These are phyloP conservation scores for Saprolegnia parasitica DNA, from an alignment of 352 stramenopile genomes.

Conservation along the genomic window DNA sequence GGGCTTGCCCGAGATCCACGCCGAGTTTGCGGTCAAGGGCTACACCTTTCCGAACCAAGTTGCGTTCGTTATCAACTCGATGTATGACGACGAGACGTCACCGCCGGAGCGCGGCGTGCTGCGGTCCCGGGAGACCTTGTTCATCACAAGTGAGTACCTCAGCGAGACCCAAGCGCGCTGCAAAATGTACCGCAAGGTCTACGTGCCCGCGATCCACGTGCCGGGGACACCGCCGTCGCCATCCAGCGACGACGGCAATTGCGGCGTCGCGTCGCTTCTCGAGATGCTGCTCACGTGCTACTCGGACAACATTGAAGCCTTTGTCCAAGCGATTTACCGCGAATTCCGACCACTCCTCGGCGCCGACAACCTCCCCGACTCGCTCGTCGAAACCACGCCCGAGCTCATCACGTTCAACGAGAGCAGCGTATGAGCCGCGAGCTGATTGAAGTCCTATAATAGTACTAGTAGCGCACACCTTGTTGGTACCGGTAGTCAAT, in stretches of 20 bases:
- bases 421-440: background rate
- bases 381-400: background rate
- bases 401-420: slow-evolving; percentile 16
- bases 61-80: slow-evolving; percentile 9
- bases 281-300: slow-evolving; percentile 12
- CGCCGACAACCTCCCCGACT: slow-evolving; percentile 10
- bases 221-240: slow-evolving; percentile 4
- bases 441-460: background rate
- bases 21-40: background rate
- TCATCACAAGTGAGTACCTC: background rate
- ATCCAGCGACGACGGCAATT: background rate
- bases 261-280: background rate
- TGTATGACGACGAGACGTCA: slow-evolving; percentile 8
- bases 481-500: background rate
- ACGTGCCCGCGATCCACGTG: background rate
- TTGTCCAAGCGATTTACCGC: slow-evolving; percentile 10
- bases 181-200: slow-evolving; percentile 17
- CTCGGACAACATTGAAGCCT: slow-evolving; percentile 15
- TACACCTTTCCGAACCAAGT: background rate
- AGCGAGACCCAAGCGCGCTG: slow-evolving; percentile 10
- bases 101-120: background rate
- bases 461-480: background rate
- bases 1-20: background rate
- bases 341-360: slow-evolving; percentile 7
- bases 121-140: slow-evolving; percentile 16